phyloP scores from a whole-genome alignment of 768 basidiomycete species.

The Pleurotus cornucopiae region DNA sequence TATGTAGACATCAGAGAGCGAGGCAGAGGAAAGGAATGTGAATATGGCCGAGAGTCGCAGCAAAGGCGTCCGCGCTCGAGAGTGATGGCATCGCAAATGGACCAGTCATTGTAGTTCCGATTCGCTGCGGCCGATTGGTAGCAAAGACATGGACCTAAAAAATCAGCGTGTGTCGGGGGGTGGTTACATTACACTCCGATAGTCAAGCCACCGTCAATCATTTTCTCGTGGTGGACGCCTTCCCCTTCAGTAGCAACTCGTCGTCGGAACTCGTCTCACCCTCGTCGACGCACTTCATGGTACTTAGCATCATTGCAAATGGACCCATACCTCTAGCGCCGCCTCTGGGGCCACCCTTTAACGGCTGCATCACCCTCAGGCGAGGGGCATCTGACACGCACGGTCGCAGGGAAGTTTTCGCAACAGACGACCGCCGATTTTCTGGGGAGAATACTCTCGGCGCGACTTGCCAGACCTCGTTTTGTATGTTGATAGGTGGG shows the following conservation, averaged over 20 bases:
- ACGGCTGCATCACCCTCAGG: background rate
- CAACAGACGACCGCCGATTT: background rate
- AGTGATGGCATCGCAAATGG: too few relatives aligned
- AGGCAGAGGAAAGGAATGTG: too few relatives aligned
- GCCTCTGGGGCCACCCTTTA: background rate
- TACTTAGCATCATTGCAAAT: background rate
- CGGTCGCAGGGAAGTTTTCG: background rate
- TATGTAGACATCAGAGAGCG: too few relatives aligned
- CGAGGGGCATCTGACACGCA: background rate
- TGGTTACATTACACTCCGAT: too few relatives aligned
- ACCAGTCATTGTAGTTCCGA: too few relatives aligned
- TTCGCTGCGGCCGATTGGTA: too few relatives aligned
- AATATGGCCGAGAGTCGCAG: too few relatives aligned
- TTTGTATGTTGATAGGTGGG: constrained; percentile 1
- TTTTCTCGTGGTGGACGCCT: background rate
- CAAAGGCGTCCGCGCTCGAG: too few relatives aligned
- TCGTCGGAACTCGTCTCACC: constrained; percentile 1
- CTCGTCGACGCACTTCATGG: background rate
- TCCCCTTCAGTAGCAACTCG: background rate
- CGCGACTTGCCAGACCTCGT: constrained; percentile 2
- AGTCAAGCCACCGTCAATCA: too few relatives aligned
- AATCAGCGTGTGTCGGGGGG: too few relatives aligned
- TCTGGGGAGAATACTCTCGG: constrained; percentile 5
- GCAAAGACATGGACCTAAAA: too few relatives aligned
- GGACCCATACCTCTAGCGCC: constrained; percentile 1